A percentile compares a stretch with the other conserved stretches of the same genome.
Evolutionary conservation across 2,329 filamentous ascomycete genomes (phyloP).

Genomic region (Orbilia brochopaga): DNA sequence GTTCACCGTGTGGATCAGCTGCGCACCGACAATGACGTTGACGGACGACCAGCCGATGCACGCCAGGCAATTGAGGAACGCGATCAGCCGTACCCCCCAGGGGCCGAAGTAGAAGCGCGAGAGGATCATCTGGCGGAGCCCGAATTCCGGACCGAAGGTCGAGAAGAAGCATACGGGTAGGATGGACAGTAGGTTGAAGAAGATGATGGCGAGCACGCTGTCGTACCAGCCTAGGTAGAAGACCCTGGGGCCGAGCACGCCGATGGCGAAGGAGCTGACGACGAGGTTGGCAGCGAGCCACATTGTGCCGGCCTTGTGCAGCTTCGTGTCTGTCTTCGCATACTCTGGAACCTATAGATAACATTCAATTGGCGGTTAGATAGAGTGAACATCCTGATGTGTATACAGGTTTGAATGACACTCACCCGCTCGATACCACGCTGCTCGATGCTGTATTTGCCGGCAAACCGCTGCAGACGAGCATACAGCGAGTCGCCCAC

Average conservation of each 20-base stretch:
- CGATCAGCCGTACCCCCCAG: constrained; percentile 73
- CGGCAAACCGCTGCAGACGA: constrained; percentile 68
- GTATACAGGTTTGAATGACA: neutral
- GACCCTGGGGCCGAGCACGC: constrained; percentile 70
- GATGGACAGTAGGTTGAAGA: constrained; percentile 77
- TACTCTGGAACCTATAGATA: constrained; percentile 62
- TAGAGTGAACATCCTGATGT: neutral
- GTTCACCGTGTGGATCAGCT: constrained; percentile 77
- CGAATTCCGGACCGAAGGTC: constrained; percentile 75
- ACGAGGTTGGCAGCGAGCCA: constrained; percentile 82
- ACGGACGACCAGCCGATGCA: constrained; percentile 78
- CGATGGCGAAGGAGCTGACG: constrained; percentile 76
- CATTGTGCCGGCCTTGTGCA: constrained; percentile 74
- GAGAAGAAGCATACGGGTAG: constrained; percentile 77
- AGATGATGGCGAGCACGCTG: constrained; percentile 72
- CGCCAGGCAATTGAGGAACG: constrained; percentile 72
- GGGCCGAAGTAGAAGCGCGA: constrained; percentile 78
- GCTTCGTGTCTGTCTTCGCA: constrained; percentile 70
- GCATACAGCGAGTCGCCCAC: constrained; percentile 66
- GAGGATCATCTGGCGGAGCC: constrained; percentile 80
- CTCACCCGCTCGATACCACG: constrained; percentile 74
- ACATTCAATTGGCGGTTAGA: constrained; percentile 4
- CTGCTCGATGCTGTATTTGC: constrained; percentile 72
- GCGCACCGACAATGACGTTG: constrained; percentile 79
- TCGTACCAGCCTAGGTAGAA: constrained; percentile 76